Conservation (phyloP, 768 basidiomycete species). For the Suillus hirtellus region DNA sequence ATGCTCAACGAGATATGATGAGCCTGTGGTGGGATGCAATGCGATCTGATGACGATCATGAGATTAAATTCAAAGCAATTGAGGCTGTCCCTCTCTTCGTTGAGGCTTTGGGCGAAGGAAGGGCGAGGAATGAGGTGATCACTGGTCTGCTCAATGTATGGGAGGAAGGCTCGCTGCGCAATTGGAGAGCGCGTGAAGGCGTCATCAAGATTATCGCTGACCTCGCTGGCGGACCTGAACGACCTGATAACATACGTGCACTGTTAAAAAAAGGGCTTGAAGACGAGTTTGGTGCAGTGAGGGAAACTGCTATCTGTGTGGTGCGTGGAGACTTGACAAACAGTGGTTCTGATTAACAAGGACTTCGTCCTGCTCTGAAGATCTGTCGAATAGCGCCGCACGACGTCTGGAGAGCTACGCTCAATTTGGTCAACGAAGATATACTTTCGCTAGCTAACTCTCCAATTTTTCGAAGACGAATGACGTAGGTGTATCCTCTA, state of each 20-base stretch:
- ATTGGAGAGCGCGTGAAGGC: conserved; percentile 83
- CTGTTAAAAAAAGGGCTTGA: conserved; percentile 64
- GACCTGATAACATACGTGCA: conserved; percentile 47
- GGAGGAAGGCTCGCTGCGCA: conserved; percentile 56
- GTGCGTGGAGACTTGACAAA: conserved; percentile 45
- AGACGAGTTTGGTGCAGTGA: conserved; percentile 84
- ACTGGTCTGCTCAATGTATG: conserved; percentile 51
- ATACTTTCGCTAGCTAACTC: conserved; percentile 48
- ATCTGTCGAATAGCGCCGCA: conserved; percentile 2
- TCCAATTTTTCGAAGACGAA: conserved; percentile 55
- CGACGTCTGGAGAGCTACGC: conserved; percentile 32
- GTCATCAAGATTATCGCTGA: conserved; percentile 56
- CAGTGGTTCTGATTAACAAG: conserved; percentile 11
- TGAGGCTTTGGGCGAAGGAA: conserved; percentile 45
- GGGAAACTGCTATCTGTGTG: conserved; percentile 67
- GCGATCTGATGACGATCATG: conserved; percentile 55
- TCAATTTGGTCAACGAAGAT: conserved; percentile 41
- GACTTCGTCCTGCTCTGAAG: neutral
- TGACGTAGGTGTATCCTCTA: conserved; percentile 57
- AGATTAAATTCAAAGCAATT: conserved; percentile 69
- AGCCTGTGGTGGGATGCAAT: conserved; percentile 68
- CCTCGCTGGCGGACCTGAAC: conserved; percentile 46
- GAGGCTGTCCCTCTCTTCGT: conserved; percentile 65
- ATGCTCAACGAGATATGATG: conserved; percentile 68
- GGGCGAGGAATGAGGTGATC: conserved; percentile 47